Evolutionary conservation across 139 green algal genomes (phyloP).

Genomic region (Tetraselmis striata): DNA sequence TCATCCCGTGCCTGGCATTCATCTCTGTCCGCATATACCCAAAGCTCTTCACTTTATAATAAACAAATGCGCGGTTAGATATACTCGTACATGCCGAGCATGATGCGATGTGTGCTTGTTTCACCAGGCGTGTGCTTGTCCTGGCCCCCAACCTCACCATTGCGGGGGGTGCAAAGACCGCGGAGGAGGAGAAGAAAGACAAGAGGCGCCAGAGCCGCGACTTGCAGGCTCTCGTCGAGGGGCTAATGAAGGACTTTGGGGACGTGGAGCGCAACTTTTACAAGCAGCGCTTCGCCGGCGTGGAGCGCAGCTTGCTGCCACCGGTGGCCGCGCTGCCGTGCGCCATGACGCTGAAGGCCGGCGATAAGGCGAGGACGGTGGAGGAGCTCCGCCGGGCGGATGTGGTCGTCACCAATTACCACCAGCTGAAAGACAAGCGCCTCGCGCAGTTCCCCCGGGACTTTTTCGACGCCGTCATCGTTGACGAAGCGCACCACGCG

Average conservation of each 20-base stretch:
- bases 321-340: not conserved
- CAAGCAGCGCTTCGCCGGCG: not conserved
- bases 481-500: not conserved
- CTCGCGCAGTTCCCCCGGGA: not conserved
- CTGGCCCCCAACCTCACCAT: not conserved
- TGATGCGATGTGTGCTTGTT: too few species aligned
- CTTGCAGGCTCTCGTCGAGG: not conserved
- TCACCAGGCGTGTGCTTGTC: not conserved
- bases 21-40: too few species aligned
- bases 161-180: not conserved
- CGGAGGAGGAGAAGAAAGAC: not conserved
- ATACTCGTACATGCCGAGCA: too few species aligned
- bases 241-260: not conserved
- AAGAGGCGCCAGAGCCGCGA: not conserved
- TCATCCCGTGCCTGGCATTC: too few species aligned
- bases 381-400: not conserved
- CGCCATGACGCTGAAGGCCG: not conserved
- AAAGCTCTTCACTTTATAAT: too few species aligned
- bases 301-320: not conserved
- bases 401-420: not conserved
- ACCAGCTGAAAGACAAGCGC: not conserved
- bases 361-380: not conserved
- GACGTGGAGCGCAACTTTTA: not conserved
- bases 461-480: not conserved
- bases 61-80: too few species aligned